phyloP scores from a whole-genome alignment of 805 yeast species.

The Candida awuae region DNA sequence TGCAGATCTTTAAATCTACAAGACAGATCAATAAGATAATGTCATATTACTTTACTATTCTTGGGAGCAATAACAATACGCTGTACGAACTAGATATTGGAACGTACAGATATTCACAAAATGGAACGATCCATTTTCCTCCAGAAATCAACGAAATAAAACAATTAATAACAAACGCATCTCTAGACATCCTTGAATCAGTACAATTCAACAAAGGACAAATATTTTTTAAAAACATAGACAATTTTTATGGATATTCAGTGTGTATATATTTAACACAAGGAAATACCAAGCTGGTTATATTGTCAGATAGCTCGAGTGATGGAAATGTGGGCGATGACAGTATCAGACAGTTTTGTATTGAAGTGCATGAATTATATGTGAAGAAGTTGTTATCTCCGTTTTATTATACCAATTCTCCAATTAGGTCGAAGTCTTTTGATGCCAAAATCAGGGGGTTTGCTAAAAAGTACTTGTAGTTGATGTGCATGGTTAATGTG shows the following conservation, averaged over 20 bases:
- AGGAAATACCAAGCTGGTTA: constrained; percentile 74
- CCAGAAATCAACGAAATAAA: constrained; percentile 67
- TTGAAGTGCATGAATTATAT: constrained; percentile 80
- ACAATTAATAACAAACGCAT: constrained; percentile 83
- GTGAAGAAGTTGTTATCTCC: constrained; percentile 82
- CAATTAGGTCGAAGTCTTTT: constrained; percentile 65
- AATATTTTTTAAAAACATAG: constrained; percentile 69
- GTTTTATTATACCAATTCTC: constrained; percentile 69
- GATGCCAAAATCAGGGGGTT: constrained; percentile 63
- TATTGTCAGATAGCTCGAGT: constrained; percentile 49
- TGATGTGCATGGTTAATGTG: too few species aligned
- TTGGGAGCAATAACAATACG: constrained; percentile 82
- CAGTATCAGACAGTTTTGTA: constrained; percentile 71
- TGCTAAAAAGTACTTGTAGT: constrained; percentile 67
- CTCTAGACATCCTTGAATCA: constrained; percentile 88
- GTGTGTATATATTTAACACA: constrained; percentile 85
- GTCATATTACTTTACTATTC: constrained; percentile 84
- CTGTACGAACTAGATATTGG: constrained; percentile 83
- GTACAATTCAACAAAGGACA: constrained; percentile 67
- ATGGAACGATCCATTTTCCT: constrained; percentile 58
- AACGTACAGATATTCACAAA: constrained; percentile 57
- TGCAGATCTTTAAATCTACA: neutral
- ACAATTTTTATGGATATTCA: constrained; percentile 72
- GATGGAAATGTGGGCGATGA: constrained; percentile 48
- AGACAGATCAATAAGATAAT: too few species aligned